Base-by-base conservation (phyloP, 1,284 basidiomycete species). In the Trametes pubescens region DNA sequence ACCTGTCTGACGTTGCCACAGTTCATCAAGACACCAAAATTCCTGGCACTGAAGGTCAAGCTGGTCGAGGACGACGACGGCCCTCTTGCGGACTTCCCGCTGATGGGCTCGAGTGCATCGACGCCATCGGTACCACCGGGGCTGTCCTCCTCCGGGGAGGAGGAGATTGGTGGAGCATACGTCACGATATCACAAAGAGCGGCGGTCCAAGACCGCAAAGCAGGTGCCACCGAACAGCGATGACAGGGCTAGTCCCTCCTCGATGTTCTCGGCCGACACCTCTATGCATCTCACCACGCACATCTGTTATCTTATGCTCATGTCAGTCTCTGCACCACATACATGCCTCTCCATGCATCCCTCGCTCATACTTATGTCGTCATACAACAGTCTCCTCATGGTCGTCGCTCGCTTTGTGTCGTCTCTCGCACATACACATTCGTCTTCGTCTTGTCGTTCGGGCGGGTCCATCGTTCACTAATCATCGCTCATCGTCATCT, bases 11-110 rank as follows among this genome's bases (percentile, higher is more conserved):
- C 48, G 43, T 22, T 10, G 35, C 16, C 65, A 7, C 69, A 94
- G 92, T 94, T 94, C 79, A 91, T 93, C 79, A 93, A 93, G 77
- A 93, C 91, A 3, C 85, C 88, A 34, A 86, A 86, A 69, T 94
- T 94, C 80, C 78, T 90, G 58, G 88, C 88, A 11, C 84, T 92
- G 70, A 85, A 89, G 60, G 88, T 89, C 69, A 90, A 89, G 85
- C 85, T 87, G 18, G 90, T 92, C 67, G 82, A 84, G 40, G 89
- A 89, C 57, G 84, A 84, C 61, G 91, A 92, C 67, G 81, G 69
- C 13, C 70, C 73, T 22, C 63, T 75, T 48, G 66, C 69, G 43
- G 75, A 76, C 57, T 75, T 72, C 61, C 72, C 74, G 2, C 37
- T 74, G 55, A 66, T 72, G 67, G 59, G 67, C 29, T 64, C 72